Base-by-base conservation (phyloP, 2,329 filamentous ascomycete genomes). In the Nemania sp. region DNA sequence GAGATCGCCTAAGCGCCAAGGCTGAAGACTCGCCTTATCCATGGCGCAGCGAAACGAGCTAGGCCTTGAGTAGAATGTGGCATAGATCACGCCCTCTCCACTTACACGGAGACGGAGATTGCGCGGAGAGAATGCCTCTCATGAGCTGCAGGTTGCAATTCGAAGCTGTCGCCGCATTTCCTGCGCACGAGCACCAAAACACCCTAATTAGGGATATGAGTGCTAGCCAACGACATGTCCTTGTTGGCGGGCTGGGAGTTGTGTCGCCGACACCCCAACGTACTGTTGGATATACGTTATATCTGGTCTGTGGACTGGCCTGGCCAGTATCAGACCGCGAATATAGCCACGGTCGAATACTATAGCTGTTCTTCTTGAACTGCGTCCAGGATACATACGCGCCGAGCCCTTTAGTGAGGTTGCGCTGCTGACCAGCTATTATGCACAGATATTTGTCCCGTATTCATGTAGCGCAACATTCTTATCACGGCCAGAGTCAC, bases 41-140 rank as follows among this genome's bases (percentile, higher is more conserved):
- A 47, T 50, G 37, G 35, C 54, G 37, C 54, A 37, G 47, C 21
- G 51, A 50, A 32, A 37, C 29, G 69, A 70, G 63, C 71, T 72
- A 72, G 51, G 59, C 71, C 68, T 52, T 67, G 70, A 72, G 63
- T 65, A 72, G 71, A 72, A 72, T 72, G 71, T 72, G 68, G 56
- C 57, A 71, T 68, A 53, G 54, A 64, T 57, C 46, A 64, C 54
- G 63, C 42, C 47, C 50, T 57, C 51, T 52, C 62, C 60, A 57
- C 60, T 45, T 57, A 25, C 46, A 54, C 46, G 56, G 51, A 56
- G 25, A 52, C 40, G 55, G 42, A 46, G 40, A 52, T 45, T 50
- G 18, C 54, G 37, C 40, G 5, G 35, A 4, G 39, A 47, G 21
- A 61, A 50, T 49, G 25, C 7, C 37, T 52, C 60, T 62, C 50